These are phyloP conservation scores for Mallotus japonicus DNA, from an alignment of 441 rosid genomes.

Conservation along the genomic window DNA sequence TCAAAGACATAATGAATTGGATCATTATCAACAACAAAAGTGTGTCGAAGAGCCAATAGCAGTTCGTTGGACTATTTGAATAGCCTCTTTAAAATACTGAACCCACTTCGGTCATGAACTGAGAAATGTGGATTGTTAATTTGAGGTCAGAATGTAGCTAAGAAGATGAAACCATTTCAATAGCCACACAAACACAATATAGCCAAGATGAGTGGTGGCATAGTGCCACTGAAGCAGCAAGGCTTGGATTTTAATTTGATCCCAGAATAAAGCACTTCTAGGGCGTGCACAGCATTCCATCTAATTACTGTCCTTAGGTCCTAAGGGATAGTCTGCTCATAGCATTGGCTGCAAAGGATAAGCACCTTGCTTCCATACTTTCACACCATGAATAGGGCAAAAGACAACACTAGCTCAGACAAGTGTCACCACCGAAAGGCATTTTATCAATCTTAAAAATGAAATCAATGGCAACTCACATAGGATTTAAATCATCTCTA, in stretches of 20 bases:
- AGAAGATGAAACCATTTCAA: too few relatives aligned
- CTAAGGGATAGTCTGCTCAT: background rate
- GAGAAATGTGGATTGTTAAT: too few relatives aligned
- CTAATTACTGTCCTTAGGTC: background rate
- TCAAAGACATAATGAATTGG: background rate
- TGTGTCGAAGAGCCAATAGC: background rate
- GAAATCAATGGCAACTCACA: background rate
- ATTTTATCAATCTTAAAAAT: background rate
- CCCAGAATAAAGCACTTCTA: background rate
- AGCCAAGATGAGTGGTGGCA: background rate
- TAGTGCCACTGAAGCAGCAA: background rate
- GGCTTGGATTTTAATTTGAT: background rate
- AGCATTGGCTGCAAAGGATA: background rate
- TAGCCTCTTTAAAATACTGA: background rate
- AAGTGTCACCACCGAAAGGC: background rate
- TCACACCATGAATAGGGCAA: background rate
- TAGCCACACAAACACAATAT: too few relatives aligned
- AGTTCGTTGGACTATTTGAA: background rate
- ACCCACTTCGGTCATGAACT: background rate
- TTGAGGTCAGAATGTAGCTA: too few relatives aligned
- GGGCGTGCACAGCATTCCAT: background rate
- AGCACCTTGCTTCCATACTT: background rate
- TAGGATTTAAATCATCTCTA: background rate
- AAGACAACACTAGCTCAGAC: background rate
- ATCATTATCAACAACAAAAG: background rate